Evolutionary conservation across 768 basidiomycete genomes (phyloP).

Genomic region (Lepiota venenata): DNA sequence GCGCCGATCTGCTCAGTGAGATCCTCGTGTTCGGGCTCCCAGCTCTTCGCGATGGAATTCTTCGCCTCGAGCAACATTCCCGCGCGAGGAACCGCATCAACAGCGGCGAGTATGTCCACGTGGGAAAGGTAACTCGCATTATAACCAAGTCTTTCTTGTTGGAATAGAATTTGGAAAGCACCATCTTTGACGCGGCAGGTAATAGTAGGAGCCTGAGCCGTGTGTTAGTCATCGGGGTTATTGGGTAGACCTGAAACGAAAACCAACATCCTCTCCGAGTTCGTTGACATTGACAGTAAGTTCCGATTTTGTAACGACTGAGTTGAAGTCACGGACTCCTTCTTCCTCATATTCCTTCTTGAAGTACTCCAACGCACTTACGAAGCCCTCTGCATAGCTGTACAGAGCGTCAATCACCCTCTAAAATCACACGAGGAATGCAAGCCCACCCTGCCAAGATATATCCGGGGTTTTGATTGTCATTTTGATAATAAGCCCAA

Average conservation of each 20-base stretch:
- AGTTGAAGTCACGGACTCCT: constrained; percentile 35
- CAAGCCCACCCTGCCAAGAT: constrained; percentile 19
- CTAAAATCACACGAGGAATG: neutral
- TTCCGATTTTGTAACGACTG: constrained; percentile 30
- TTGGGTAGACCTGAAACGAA: neutral
- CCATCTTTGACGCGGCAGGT: constrained; percentile 34
- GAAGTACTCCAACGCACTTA: constrained; percentile 26
- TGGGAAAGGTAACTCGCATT: constrained; percentile 25
- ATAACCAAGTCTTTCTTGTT: constrained; percentile 26
- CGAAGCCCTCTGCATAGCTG: constrained; percentile 36
- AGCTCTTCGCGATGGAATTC: constrained; percentile 29
- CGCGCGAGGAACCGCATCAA: constrained; percentile 29
- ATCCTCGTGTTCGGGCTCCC: constrained; percentile 26
- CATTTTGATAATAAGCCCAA: constrained; percentile 29
- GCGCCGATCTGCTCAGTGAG: constrained; percentile 24
- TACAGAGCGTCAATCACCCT: neutral
- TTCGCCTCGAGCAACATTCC: constrained; percentile 31
- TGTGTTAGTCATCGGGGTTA: neutral
- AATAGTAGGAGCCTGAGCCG: constrained; percentile 27
- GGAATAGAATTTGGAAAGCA: constrained; percentile 37
- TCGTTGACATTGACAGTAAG: constrained; percentile 31
- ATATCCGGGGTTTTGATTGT: constrained; percentile 13
- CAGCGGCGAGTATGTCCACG: constrained; percentile 23
- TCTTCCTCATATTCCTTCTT: constrained; percentile 29
- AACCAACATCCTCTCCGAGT: constrained; percentile 23